Evolutionary conservation across 768 basidiomycete genomes (phyloP), one percentile per base, ranked within the genome.

Genomic region (Brasilioporus rufonigricans): DNA sequence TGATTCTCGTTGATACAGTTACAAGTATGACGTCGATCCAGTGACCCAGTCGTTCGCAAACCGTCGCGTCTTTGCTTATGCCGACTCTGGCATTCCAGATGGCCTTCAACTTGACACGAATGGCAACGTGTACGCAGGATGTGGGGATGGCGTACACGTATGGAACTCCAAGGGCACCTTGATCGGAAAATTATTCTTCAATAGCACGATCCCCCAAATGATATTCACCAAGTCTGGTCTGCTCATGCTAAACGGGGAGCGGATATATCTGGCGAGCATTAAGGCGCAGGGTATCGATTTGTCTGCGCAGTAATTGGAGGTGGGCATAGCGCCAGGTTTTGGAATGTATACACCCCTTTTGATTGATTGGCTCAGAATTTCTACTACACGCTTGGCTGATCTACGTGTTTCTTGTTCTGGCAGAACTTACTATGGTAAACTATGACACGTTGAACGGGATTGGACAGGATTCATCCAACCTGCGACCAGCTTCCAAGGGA

Each of bases 111-210:
- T 86, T 1, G 89, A 91, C 61, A 71, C 72, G 5, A 66, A 76
- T 0, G 85, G 85, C 0, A 89, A 89, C 58, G 79, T 91, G 0
- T 90, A 82, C 62, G 72, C 82, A 3, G 84, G 82, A 0, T 81
- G 80, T 53, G 85, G 81, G 16, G 87, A 89, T 56, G 87, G 86
- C 32, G 80, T 82, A 0, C 81, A 87, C 24, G 84, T 86, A 11
- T 84, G 81, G 78, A 76, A 79, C 58, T 48, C 72, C 5, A 62
- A 76, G 18, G 86, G 86, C 1, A 78, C 74, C 1, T 73, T 88
- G 0, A 69, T 87, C 0, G 44, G 44, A 21, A 52, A 44, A 13
- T 52, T 45, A n/a, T 52, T 21, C 21, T 6, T 82, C 1, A 59
- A 44, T 18, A 67, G 60, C 11, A 66, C 65, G 14, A 60, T 61